phyloP scores from a whole-genome alignment of 1,139 yeast species.

The Lodderomyces theae region DNA sequence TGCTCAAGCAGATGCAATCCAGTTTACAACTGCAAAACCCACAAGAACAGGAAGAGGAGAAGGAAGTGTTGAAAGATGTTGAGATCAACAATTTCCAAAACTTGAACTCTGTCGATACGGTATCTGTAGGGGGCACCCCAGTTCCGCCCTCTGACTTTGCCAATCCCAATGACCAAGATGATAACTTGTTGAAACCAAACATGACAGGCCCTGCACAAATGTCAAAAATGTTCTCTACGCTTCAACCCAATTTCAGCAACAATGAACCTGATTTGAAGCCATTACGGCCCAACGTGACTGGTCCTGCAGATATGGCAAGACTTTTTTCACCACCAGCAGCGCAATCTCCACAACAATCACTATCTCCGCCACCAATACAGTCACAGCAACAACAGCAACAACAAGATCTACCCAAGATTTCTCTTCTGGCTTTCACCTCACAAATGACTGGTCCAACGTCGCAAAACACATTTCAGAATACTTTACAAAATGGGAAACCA shows the following conservation, averaged over 20 bases:
- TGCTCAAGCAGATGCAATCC: slow-evolving; percentile 44
- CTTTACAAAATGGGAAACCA: slow-evolving; percentile 30
- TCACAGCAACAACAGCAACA: slow-evolving; percentile 6
- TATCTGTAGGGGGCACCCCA: slow-evolving; percentile 57
- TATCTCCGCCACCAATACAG: slow-evolving; percentile 10
- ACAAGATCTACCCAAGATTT: slow-evolving; percentile 25
- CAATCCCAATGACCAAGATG: not conserved
- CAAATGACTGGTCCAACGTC: slow-evolving; percentile 47
- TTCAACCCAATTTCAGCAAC: slow-evolving; percentile 17
- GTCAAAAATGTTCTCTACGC: slow-evolving; percentile 24
- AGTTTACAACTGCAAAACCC: slow-evolving; percentile 22
- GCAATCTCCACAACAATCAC: slow-evolving; percentile 8
- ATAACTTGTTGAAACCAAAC: slow-evolving; percentile 37
- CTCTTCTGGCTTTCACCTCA: slow-evolving; percentile 41
- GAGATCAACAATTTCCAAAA: slow-evolving; percentile 64
- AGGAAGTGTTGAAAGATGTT: slow-evolving; percentile 63
- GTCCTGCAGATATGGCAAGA: slow-evolving; percentile 39
- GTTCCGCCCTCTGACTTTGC: slow-evolving; percentile 19
- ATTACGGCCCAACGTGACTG: slow-evolving; percentile 37
- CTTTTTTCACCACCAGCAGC: slow-evolving; percentile 23
- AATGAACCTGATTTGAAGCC: slow-evolving; percentile 20
- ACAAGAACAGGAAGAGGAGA: slow-evolving; percentile 42
- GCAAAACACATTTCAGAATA: slow-evolving; percentile 39
- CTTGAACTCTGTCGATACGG: slow-evolving; percentile 61
- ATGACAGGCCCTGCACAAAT: slow-evolving; percentile 55